Base-by-base conservation (phyloP, 805 yeast species). In the Nakazawaea wyomingensis region DNA sequence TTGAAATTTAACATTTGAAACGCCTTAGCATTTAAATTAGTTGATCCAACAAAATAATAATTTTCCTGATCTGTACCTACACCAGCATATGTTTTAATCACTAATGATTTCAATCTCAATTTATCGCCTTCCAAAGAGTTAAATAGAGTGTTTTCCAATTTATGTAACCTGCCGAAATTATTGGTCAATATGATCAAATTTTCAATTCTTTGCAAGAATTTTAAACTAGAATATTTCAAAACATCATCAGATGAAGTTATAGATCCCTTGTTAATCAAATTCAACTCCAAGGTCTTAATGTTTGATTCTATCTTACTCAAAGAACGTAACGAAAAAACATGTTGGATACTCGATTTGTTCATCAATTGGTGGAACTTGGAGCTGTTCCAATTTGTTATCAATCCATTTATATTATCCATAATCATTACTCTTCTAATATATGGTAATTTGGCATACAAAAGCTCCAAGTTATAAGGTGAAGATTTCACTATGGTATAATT, bases 1-100 rank as follows among this genome's bases (percentile, higher is more conserved):
- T 37, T 37, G 26, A 28, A 37, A 37, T 37, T 37, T 10, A 37
- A 17, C 41, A 37, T 37, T 19, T 19, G 31, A 27, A 37, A 37
- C 5, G 17, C 10, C 10, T n/a, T 5, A 16, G 14, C 17, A 11
- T 13, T 13, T 19, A 37, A 9, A 27, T 27, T 22, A 4, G 22
- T 18, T 10, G 33, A 17, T 26, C 33, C 33, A 14, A 37, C 13
- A 19, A 37, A 37, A 3, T 7, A 10, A 16, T 14, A 14, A 37
- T 24, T 18, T 17, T 37, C 39, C n/a, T 27, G 39, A 2, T 37
- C 30, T 10, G 33, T 17, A 17, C 31, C 39, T n/a, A 26, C 24
- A 24, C 21, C 39, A 26, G 28, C 41, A 37, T 37, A 37, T 4
- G 41, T 37, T 17, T 37, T 37, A 4, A 37, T 29, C 20, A 37